Evolutionary conservation across 202 grass and related monocot species (phyloP).

Genomic region (Eragrostis tef): DNA sequence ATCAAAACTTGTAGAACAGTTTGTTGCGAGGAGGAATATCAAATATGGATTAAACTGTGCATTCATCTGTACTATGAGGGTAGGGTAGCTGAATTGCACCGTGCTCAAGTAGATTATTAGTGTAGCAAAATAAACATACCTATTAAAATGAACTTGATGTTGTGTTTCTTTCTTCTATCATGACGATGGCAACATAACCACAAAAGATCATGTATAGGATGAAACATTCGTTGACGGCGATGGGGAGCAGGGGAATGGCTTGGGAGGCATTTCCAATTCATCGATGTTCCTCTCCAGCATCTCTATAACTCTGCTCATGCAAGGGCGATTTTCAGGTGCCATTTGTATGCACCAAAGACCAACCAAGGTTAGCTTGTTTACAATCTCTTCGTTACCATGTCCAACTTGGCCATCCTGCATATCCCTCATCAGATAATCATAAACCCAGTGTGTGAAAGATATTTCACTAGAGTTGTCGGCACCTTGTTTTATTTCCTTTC

Average conservation of each 20-base stretch:
- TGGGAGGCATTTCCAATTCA: conserved; percentile 55
- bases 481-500: conserved; percentile 24
- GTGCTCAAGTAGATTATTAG: background rate
- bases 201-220: background rate
- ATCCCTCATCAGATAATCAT: conserved; percentile 38
- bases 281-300: conserved; percentile 53
- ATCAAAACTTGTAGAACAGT: too few species aligned
- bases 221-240: background rate
- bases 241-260: conserved; percentile 40
- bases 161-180: background rate
- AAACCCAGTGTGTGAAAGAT: conserved; percentile 54
- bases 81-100: too few species aligned
- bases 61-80: too few species aligned
- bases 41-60: too few species aligned
- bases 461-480: conserved; percentile 32
- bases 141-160: background rate
- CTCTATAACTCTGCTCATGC: conserved; percentile 58
- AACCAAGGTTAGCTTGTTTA: conserved; percentile 52
- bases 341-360: conserved; percentile 68
- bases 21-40: too few species aligned
- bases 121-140: background rate
- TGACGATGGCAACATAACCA: background rate
- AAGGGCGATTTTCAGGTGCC: conserved; percentile 48
- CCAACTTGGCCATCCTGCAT: conserved; percentile 25
- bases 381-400: conserved; percentile 35